Percentiles rank a stretch among this genome's conserved stretches.
These are phyloP conservation scores for Metschnikowia hibisci DNA, from an alignment of 805 yeast genomes.

Conservation along the genomic window DNA sequence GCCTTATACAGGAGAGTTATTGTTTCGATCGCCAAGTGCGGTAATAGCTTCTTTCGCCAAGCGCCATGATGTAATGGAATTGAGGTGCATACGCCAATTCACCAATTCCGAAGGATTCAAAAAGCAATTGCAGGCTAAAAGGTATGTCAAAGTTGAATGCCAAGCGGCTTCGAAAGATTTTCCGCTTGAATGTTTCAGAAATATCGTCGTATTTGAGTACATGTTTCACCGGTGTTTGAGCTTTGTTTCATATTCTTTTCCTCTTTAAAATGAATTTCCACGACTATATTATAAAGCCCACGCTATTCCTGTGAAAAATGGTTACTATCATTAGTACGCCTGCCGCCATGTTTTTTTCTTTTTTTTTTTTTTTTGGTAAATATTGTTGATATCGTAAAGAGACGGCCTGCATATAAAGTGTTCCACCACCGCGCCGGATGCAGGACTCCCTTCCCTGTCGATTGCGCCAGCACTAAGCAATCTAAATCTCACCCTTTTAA, in stretches of 20 bases:
- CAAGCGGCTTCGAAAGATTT: background rate
- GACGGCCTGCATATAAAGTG: background rate
- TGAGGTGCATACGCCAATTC: too few species aligned
- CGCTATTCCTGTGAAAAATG: too few species aligned
- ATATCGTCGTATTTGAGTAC: too few species aligned
- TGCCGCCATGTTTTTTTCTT: too few species aligned
- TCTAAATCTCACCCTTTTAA: background rate
- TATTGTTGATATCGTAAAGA: background rate
- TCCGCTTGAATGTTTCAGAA: background rate
- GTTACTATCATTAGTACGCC: too few species aligned
- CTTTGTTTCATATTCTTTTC: background rate
- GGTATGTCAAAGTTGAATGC: too few species aligned
- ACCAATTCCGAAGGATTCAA: too few species aligned
- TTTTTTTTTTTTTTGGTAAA: too few species aligned
- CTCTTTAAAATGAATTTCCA: too few species aligned
- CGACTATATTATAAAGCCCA: too few species aligned
- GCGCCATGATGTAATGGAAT: background rate
- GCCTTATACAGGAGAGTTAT: background rate
- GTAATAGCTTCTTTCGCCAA: background rate
- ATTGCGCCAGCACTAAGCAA: conserved; percentile 7
- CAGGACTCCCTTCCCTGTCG: conserved; percentile 1
- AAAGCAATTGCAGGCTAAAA: too few species aligned
- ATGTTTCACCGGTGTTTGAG: background rate
- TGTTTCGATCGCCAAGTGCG: background rate
- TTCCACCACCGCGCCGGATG: background rate